These are phyloP conservation scores for Nicotiana undulata DNA, from an alignment of 257 asterid species.

Conservation along the genomic window DNA sequence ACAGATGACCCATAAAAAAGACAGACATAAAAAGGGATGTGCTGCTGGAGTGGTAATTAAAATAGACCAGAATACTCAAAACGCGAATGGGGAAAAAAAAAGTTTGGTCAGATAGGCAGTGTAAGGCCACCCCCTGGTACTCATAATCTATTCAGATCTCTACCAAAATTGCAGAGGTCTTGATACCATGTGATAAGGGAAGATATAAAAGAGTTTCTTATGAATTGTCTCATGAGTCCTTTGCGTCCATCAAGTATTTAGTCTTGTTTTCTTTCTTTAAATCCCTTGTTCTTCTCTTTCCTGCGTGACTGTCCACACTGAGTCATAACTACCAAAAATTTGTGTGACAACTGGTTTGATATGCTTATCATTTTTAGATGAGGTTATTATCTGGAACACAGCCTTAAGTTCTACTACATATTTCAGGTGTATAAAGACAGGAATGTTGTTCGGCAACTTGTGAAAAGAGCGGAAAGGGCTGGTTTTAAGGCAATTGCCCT, in stretches of 20 bases:
- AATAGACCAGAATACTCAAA: background rate
- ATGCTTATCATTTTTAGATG: background rate
- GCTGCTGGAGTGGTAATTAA: background rate
- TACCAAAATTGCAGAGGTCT: background rate
- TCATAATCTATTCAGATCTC: background rate
- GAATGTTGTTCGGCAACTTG: constrained; percentile 52
- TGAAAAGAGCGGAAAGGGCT: constrained; percentile 72
- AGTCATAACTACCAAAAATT: background rate
- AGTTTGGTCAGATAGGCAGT: background rate
- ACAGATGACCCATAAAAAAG: background rate
- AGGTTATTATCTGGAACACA: background rate
- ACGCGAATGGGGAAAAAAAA: background rate
- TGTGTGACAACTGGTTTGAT: background rate
- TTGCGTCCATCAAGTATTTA: background rate
- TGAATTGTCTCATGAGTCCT: background rate
- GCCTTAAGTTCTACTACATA: background rate
- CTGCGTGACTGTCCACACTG: background rate
- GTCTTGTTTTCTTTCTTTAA: background rate
- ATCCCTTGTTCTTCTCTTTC: background rate
- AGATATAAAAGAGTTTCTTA: background rate
- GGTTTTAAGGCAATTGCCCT: constrained; percentile 79
- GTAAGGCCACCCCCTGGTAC: background rate
- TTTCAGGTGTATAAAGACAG: constrained; percentile 58
- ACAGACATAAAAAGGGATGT: background rate
- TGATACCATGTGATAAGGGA: background rate